A percentile compares a stretch with the other conserved stretches of the same genome.
Evolutionary conservation across 495 filamentous ascomycete species (phyloP).

Genomic region (Venustampulla echinocandica): DNA sequence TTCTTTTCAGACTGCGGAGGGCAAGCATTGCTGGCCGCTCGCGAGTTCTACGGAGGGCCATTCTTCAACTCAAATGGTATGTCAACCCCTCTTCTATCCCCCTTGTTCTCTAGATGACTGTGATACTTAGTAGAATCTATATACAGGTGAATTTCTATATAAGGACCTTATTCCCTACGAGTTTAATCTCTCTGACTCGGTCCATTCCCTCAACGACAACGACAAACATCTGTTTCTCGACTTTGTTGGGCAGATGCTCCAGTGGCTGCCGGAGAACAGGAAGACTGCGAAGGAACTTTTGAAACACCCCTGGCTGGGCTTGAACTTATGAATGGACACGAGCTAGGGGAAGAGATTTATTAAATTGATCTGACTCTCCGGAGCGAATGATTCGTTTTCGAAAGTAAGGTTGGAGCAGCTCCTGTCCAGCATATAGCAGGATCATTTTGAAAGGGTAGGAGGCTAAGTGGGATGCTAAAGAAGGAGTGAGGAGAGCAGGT

Average conservation of each 20-base stretch:
- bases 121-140: too few relatives aligned
- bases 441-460: too few relatives aligned
- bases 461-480: too few relatives aligned
- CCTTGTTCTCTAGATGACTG: not conserved
- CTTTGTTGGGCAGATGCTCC: slow-evolving; percentile 39
- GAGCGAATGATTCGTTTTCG: too few relatives aligned
- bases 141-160: slow-evolving; percentile 7
- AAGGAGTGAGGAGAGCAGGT: too few relatives aligned
- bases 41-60: slow-evolving; percentile 22
- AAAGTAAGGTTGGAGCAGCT: too few relatives aligned
- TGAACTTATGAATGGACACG: too few relatives aligned
- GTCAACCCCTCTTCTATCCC: not conserved
- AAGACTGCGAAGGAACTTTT: slow-evolving; percentile 36
- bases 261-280: slow-evolving; percentile 40
- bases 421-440: too few relatives aligned
- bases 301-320: slow-evolving; percentile 37
- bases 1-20: slow-evolving; percentile 8
- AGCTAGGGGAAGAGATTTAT: too few relatives aligned
- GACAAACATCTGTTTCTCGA: slow-evolving; percentile 34
- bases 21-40: slow-evolving; percentile 18
- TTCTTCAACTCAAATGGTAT: slow-evolving; percentile 24
- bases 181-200: slow-evolving; percentile 7
- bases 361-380: too few relatives aligned
- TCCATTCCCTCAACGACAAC: slow-evolving; percentile 26
- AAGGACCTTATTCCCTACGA: slow-evolving; percentile 10